Evolutionary conservation across 345 rosid species (phyloP).

Genomic region (Stellera chamaejasme): DNA sequence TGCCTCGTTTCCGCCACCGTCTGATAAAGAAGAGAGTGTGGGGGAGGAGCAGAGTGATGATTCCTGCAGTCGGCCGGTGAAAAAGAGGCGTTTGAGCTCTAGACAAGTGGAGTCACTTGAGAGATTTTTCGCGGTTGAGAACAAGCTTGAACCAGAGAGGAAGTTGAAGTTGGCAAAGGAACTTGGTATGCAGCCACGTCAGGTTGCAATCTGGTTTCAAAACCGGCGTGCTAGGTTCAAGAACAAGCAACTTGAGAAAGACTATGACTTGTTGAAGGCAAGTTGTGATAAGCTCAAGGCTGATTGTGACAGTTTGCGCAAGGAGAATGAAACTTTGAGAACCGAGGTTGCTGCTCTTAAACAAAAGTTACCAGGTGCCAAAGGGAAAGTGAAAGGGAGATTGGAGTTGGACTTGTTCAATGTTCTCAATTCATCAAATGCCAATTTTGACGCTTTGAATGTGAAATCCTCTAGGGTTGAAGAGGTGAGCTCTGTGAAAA

Average conservation of each 20-base stretch:
- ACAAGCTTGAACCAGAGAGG: conserved; percentile 69
- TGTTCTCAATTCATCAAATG: conserved; percentile 4
- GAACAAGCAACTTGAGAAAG: conserved; percentile 62
- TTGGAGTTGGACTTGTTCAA: conserved; percentile 11
- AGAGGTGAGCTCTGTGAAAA: conserved; percentile 38
- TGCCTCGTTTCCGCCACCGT: conserved; percentile 11
- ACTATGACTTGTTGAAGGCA: conserved; percentile 40
- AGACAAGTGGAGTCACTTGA: conserved; percentile 63
- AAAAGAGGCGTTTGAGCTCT: conserved; percentile 55
- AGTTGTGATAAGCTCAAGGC: conserved; percentile 45
- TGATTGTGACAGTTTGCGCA: conserved; percentile 42
- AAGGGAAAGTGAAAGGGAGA: conserved; percentile 17
- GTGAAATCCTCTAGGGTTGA: conserved; percentile 23
- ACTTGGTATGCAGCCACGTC: conserved; percentile 71
- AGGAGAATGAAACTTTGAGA: conserved; percentile 40
- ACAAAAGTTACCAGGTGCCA: conserved; percentile 26
- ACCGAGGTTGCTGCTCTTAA: conserved; percentile 39
- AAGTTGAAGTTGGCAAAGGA: conserved; percentile 59
- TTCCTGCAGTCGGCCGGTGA: conserved; percentile 19
- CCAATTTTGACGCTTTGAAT: neutral
- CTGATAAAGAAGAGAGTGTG: conserved; percentile 26
- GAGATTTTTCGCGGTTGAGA: conserved; percentile 55
- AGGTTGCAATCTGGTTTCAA: conserved; percentile 81
- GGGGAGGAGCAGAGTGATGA: conserved; percentile 29
- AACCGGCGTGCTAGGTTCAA: conserved; percentile 69